Conservation (phyloP, 2,329 filamentous ascomycete genomes). For the Curvularia eragrostidis region DNA sequence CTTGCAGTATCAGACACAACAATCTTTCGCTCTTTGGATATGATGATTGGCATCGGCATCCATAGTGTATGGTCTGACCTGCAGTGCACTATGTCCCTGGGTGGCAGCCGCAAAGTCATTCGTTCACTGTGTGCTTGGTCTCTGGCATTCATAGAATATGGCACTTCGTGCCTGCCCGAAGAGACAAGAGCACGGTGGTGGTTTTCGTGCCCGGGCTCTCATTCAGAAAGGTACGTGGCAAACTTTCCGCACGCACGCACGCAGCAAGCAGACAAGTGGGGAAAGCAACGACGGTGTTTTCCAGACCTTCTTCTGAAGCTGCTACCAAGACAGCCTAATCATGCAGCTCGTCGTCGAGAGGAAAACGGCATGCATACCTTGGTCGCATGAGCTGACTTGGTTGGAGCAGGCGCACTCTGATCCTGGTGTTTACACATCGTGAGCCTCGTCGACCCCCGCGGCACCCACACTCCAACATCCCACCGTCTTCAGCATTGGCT, state of each 20-base stretch:
- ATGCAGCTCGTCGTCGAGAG: background rate
- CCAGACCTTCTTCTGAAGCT: background rate
- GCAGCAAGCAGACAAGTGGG: background rate
- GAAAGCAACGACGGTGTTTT: background rate
- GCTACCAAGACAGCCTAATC: background rate
- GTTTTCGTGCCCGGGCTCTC: background rate
- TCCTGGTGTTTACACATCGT: conserved; percentile 2
- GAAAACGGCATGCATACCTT: background rate
- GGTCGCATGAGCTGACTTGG: background rate
- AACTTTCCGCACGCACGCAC: background rate
- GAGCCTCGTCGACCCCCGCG: conserved; percentile 7
- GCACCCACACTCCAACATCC: conserved; percentile 2
- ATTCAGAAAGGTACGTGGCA: background rate
- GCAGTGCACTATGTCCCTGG: background rate
- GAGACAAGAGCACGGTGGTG: background rate
- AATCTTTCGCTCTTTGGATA: background rate
- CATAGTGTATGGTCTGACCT: background rate
- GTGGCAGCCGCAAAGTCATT: background rate
- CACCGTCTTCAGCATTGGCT: background rate
- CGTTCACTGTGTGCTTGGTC: background rate
- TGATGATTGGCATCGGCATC: background rate
- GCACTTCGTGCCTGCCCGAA: background rate
- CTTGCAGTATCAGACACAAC: too few species aligned
- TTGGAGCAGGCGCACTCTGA: background rate
- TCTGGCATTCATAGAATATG: background rate